Evolutionary conservation across 1,284 basidiomycete species (phyloP).

Genomic region (Mycosarcoma mackinlayi): DNA sequence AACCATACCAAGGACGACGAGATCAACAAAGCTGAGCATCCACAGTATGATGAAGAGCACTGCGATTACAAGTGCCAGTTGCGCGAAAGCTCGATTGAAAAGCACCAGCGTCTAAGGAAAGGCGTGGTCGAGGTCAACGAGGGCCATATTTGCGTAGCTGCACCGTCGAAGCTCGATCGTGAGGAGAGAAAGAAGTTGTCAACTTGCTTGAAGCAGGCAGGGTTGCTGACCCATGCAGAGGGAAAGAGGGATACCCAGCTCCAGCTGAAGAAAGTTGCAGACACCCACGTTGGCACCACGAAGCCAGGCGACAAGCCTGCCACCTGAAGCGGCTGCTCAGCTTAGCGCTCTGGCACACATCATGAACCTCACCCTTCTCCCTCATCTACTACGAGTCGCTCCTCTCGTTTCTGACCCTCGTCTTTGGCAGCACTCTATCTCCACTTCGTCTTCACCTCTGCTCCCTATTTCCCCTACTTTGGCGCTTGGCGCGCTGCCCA

Average conservation of each 20-base stretch:
- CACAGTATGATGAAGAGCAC: slow-evolving; percentile 46
- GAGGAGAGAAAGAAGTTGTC: slow-evolving; percentile 33
- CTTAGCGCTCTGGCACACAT: too few relatives aligned
- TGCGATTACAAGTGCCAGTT: slow-evolving; percentile 50
- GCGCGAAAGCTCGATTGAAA: slow-evolving; percentile 31
- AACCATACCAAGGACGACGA: slow-evolving; percentile 19
- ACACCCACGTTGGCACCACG: not conserved
- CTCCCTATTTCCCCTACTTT: too few relatives aligned
- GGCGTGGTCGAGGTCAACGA: slow-evolving; percentile 36
- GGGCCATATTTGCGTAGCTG: slow-evolving; percentile 29
- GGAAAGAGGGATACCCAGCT: not conserved
- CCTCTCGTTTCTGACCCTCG: too few relatives aligned
- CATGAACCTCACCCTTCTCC: not conserved
- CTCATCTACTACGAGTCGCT: too few relatives aligned
- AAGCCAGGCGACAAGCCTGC: not conserved
- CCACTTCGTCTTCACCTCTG: not conserved
- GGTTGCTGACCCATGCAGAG: slow-evolving; percentile 4
- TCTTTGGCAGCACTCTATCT: too few relatives aligned
- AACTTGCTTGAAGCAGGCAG: slow-evolving; percentile 21
- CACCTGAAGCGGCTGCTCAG: too few relatives aligned
- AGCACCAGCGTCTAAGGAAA: slow-evolving; percentile 31
- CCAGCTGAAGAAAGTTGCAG: too few relatives aligned
- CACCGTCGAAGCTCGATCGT: slow-evolving; percentile 30
- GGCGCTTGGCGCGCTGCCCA: too few relatives aligned
- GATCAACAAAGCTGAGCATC: slow-evolving; percentile 1